Base-by-base conservation (phyloP, 768 basidiomycete genomes). In the Exidia glandulosa region DNA sequence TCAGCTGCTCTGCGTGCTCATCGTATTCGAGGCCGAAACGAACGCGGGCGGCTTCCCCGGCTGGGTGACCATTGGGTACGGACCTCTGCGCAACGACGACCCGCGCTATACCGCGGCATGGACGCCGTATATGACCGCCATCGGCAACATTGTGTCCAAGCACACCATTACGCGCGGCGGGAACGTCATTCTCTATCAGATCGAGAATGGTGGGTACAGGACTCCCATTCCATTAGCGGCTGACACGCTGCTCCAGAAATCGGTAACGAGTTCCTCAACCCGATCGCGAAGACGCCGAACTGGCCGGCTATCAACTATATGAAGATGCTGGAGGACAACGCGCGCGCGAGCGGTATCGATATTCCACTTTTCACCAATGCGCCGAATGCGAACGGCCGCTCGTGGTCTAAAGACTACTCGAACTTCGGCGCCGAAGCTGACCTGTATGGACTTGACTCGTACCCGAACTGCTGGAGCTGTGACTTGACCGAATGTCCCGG, bases 151-250 rank as follows among this genome's bases (percentile, higher is more conserved):
- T 32, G 75, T 83, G 31, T 76, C 80, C 2, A 71, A 68, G 59
- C 80, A 84, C 64, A 81, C 85, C 66, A 77, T 85, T 61, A 77
- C 79, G 13, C 77, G 80, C 29, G 84, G 81, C 10, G 84, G 84
- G 19, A 54, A 54, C 79, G 79, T 81, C 61, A 79, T 76, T 37
- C 73, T 79, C 36, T 73, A 75, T 12, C 76, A 82, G 71, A 77
- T 80, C 7, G 82, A 82, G 63, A 83, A 83, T 61, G 82, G 83
- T n/a, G n/a, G n/a, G 65, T 83, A 37, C 36, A n/a, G n/a, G n/a
- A n/a, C n/a, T n/a, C n/a, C n/a, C n/a, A n/a, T n/a, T n/a, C n/a
- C n/a, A n/a, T n/a, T n/a, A n/a, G n/a, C 16, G 41, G 23, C 23
- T 23, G 41, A 23, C 12, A 45, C 19, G 19, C 41, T 19, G 9